Evolutionary conservation across 1,284 basidiomycete species (phyloP).

Genomic region (Boletus albobrunnescens): DNA sequence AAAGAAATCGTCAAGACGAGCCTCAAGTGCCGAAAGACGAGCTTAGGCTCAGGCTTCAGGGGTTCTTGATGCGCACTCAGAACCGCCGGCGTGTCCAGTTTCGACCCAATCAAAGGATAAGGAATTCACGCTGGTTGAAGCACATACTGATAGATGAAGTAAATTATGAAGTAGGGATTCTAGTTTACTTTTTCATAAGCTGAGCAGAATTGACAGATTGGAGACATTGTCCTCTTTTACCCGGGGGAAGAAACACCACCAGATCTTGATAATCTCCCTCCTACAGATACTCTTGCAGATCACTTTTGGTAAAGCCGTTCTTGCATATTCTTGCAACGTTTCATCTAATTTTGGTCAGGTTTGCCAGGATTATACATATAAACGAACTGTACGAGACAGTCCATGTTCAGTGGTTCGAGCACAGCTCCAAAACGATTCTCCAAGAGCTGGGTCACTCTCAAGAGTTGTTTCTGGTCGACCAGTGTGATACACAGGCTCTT

Average conservation of each 20-base stretch:
- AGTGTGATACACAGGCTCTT: conserved; percentile 47
- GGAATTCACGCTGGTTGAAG: conserved; percentile 27
- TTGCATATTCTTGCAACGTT: not conserved
- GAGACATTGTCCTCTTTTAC: conserved; percentile 52
- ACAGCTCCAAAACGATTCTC: conserved; percentile 55
- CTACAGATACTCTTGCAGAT: conserved; percentile 41
- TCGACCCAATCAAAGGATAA: conserved; percentile 28
- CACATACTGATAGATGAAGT: conserved; percentile 29
- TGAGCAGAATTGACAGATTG: conserved; percentile 39
- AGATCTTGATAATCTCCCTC: conserved; percentile 33
- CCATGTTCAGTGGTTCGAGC: conserved; percentile 70
- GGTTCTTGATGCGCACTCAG: conserved; percentile 21
- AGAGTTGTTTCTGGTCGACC: conserved; percentile 58
- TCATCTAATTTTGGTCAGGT: conserved; percentile 38
- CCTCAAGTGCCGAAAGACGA: conserved; percentile 6
- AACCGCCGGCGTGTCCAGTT: conserved; percentile 17
- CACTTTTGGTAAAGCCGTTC: conserved; percentile 53
- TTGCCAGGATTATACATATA: conserved; percentile 53
- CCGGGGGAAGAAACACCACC: conserved; percentile 35
- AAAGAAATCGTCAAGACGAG: conserved; percentile 19
- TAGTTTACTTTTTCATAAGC: conserved; percentile 22
- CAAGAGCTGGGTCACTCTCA: conserved; percentile 55
- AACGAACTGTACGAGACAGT: conserved; percentile 39
- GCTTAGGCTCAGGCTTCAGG: conserved; percentile 18
- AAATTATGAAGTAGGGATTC: conserved; percentile 23